Evolutionary conservation across 805 yeast genomes (phyloP), one percentile per base, ranked within the genome.

Genomic region (Kazachstania viticola): DNA sequence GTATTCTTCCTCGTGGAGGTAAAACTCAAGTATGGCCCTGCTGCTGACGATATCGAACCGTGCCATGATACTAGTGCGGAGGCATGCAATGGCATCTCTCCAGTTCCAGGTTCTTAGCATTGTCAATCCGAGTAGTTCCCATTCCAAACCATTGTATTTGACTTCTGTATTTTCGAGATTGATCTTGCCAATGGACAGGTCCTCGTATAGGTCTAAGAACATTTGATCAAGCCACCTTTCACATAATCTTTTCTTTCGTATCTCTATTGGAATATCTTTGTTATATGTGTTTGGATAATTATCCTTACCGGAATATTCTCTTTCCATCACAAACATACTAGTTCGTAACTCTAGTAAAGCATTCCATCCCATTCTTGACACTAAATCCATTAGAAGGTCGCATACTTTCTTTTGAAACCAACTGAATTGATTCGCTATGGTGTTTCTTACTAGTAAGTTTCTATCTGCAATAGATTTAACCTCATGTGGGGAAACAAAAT

Each of bases 291-390:
- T 26, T 18, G 30, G 29, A 18, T 15, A 19, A 9, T 28, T 29
- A 11, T 30, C 33, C 8, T 34, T 35, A 5, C 36, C 38, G 8
- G 36, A 15, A 43, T 74, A 73, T 48, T 80, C 88, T 25, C 69
- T 73, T 46, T 75, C 82, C 85, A 88, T 88, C 8, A 83, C 73
- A 56, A 88, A 88, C 1, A 80, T 75, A 14, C 65, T 60, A 1
- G 85, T 73, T 36, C 95, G 71, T 24, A 76, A 48, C 35, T 64
- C 61, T 41, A 87, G 64, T 22, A 84, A 54, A 22, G 67, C 71
- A 43, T 82, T 83, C 98, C 98, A 88, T 4, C 95, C 95, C 25
- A 76, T 61, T 16, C 65, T 58, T 14, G 76, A 67, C 3, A 76
- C 73, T 41, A 91, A 68, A 7, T 73, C 62, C 4, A 93, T 74